Percentiles rank a stretch among this genome's conserved stretches.
phyloP scores from a whole-genome alignment of 371 early-diverging fungal species.

The Catenaria anguillulae region DNA sequence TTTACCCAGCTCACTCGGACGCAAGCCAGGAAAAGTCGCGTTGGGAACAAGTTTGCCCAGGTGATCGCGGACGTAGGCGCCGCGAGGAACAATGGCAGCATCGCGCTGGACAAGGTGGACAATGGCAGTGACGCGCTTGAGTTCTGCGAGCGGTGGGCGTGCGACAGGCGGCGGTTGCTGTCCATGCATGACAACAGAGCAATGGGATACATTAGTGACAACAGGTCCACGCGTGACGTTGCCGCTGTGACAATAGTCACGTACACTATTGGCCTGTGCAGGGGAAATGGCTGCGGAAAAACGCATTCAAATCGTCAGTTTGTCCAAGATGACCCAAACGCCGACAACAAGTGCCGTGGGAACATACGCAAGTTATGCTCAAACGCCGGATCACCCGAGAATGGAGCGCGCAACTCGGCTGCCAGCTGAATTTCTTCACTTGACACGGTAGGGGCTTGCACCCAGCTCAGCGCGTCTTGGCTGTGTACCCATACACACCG shows the following conservation, averaged over 20 bases:
- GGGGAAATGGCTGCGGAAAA: no score
- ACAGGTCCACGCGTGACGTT: no score
- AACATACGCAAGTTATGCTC: slow-evolving; percentile 22
- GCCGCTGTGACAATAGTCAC: no score
- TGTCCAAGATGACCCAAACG: no score
- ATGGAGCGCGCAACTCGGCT: slow-evolving; percentile 17
- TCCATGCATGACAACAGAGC: no score
- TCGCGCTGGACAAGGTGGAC: slow-evolving; percentile 28
- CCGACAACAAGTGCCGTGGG: no score
- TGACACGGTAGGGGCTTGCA: slow-evolving; percentile 29
- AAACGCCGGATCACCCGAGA: slow-evolving; percentile 32
- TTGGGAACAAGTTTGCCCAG: slow-evolving; percentile 20
- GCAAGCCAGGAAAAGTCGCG: slow-evolving; percentile 17
- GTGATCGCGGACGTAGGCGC: slow-evolving; percentile 27
- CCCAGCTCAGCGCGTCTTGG: slow-evolving; percentile 26
- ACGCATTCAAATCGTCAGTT: no score
- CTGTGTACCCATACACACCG: not conserved
- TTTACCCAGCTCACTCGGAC: slow-evolving; percentile 17
- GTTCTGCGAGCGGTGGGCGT: slow-evolving; percentile 17
- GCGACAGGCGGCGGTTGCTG: no score
- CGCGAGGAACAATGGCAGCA: slow-evolving; percentile 29
- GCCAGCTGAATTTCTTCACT: slow-evolving; percentile 19
- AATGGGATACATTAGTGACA: no score
- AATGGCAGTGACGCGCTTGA: slow-evolving; percentile 25
- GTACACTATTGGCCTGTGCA: no score